A percentile compares a stretch with the other conserved stretches of the same genome.
phyloP scores from a whole-genome alignment of 805 yeast genomes.

The Saturnispora quitensis region DNA sequence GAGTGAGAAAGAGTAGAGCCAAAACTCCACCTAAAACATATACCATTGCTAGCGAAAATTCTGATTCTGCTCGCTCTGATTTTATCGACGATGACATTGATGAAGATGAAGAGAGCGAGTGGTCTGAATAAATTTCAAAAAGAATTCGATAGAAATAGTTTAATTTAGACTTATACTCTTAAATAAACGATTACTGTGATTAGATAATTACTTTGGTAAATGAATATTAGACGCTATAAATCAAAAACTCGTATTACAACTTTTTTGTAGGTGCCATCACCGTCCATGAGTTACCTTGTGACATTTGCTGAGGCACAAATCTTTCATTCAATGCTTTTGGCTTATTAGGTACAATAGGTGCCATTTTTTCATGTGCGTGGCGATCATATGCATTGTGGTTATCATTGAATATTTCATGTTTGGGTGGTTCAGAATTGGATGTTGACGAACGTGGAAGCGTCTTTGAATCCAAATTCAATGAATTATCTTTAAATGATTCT shows the following conservation, averaged over 20 bases:
- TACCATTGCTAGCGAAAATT: constrained; percentile 15
- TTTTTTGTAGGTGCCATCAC: constrained; percentile 27
- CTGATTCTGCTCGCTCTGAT: constrained; percentile 11
- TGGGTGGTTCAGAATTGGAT: not conserved
- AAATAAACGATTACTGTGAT: not conserved
- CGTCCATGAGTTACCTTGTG: constrained; percentile 16
- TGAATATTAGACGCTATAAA: not conserved
- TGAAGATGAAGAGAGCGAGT: constrained; percentile 10
- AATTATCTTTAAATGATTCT: constrained; percentile 7
- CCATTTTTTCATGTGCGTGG: constrained; percentile 13
- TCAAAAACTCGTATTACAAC: constrained; percentile 7
- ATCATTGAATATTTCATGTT: not conserved
- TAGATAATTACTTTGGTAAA: too few relatives aligned
- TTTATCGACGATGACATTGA: constrained; percentile 11
- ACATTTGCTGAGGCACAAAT: constrained; percentile 6
- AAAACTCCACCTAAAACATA: constrained; percentile 11
- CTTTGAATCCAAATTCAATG: not conserved
- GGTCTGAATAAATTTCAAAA: constrained; percentile 1
- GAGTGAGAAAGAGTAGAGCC: constrained; percentile 9
- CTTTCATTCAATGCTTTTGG: constrained; percentile 20
- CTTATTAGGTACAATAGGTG: constrained; percentile 27
- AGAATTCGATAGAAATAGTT: not conserved
- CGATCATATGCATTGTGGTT: not conserved
- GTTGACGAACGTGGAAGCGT: not conserved
- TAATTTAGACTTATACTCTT: not conserved